Conservation (phyloP, 306 rosid genomes). For the Malus sylvestris region DNA sequence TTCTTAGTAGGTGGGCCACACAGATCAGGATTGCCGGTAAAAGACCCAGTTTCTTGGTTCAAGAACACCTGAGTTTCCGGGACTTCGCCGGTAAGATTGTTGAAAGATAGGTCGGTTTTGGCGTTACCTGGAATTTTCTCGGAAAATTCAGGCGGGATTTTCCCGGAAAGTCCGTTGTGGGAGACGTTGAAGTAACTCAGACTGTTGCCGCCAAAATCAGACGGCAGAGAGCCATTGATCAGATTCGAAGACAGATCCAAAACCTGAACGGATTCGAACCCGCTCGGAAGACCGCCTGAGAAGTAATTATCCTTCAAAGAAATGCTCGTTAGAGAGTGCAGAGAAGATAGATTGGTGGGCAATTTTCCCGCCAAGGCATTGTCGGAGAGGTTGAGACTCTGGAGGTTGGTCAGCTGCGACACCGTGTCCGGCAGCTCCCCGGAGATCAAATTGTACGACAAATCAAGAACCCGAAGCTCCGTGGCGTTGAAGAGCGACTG, state of each 20-base stretch:
- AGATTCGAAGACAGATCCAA: slow-evolving; percentile 81
- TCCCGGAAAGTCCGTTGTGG: slow-evolving; percentile 57
- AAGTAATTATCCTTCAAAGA: slow-evolving; percentile 63
- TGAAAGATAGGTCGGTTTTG: slow-evolving; percentile 69
- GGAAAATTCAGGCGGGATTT: slow-evolving; percentile 45
- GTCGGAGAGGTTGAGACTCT: slow-evolving; percentile 65
- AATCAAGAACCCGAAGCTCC: slow-evolving; percentile 43
- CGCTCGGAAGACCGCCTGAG: slow-evolving; percentile 44
- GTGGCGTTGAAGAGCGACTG: slow-evolving; percentile 43
- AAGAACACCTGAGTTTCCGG: slow-evolving; percentile 39
- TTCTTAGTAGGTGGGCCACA: slow-evolving; percentile 49
- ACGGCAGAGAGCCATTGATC: slow-evolving; percentile 63
- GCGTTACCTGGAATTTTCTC: slow-evolving; percentile 43
- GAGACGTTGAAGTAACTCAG: slow-evolving; percentile 57
- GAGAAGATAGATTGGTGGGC: slow-evolving; percentile 36
- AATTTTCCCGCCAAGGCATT: slow-evolving; percentile 68
- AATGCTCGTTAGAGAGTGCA: slow-evolving; percentile 35
- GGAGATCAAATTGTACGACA: slow-evolving; percentile 50
- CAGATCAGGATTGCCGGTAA: slow-evolving; percentile 49
- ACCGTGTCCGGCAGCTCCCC: slow-evolving; percentile 47
- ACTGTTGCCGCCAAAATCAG: slow-evolving; percentile 46
- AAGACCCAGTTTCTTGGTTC: slow-evolving; percentile 33
- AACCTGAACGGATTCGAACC: slow-evolving; percentile 28
- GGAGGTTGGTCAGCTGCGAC: slow-evolving; percentile 30
- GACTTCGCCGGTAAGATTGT: slow-evolving; percentile 54